phyloP scores from a whole-genome alignment of 192 early-diverging fungal species.

The Podila verticillata region DNA sequence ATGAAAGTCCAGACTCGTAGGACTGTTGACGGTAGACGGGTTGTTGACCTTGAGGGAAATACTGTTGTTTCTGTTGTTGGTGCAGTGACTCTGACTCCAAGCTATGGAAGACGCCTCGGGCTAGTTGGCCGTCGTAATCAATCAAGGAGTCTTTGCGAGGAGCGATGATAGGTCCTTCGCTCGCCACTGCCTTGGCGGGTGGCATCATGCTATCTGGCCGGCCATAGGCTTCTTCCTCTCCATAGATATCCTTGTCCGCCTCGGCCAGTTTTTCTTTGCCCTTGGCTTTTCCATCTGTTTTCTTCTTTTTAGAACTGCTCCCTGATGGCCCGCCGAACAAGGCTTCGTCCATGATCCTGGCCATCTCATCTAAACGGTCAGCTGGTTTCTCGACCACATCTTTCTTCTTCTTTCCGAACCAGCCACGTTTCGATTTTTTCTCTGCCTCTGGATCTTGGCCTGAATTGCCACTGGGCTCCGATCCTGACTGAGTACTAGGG shows the following conservation, averaged over 20 bases:
- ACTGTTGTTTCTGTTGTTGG: not conserved
- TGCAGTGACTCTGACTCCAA: too few species aligned
- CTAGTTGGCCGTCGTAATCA: conserved; percentile 2
- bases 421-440: conserved; percentile 10
- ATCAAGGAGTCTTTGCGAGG: conserved; percentile 15
- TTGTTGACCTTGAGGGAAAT: not conserved
- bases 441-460: not conserved
- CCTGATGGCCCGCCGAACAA: conserved; percentile 31
- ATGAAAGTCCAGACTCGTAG: not conserved
- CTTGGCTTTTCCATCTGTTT: conserved; percentile 9
- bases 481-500: not conserved
- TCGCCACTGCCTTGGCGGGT: not conserved
- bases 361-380: conserved; percentile 29
- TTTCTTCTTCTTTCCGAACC: conserved; percentile 37
- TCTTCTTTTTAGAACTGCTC: conserved; percentile 20
- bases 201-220: not conserved
- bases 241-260: not conserved
- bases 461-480: conserved; percentile 8
- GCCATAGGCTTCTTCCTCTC: not conserved
- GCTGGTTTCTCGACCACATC: conserved; percentile 3
- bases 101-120: not conserved
- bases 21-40: not conserved
- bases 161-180: not conserved
- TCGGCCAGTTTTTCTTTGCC: conserved; percentile 4
- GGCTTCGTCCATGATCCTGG: conserved; percentile 42